Conservation (phyloP, 441 rosid species). For the Isatis lusitanica region DNA sequence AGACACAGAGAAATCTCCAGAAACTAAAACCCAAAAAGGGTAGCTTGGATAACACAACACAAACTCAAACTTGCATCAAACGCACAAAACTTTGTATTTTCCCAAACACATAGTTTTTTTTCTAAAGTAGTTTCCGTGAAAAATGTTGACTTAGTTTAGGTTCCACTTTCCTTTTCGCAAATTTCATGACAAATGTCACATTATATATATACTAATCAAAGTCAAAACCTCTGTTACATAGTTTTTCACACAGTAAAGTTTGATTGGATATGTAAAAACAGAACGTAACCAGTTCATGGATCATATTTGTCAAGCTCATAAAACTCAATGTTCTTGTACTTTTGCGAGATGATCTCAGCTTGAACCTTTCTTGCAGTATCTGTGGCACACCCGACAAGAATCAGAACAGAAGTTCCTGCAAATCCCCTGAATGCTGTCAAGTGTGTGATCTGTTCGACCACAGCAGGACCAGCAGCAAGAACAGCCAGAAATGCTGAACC, state of each 20-base stretch:
- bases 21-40: too few species aligned
- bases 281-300: conserved; percentile 16
- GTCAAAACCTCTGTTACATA: conserved; percentile 5
- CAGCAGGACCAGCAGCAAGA: conserved; percentile 93
- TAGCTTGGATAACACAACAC: too few species aligned
- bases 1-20: too few species aligned
- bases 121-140: background rate
- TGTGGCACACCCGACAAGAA: conserved; percentile 92
- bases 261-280: background rate
- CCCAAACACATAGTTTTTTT: too few species aligned
- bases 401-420: conserved; percentile 90
- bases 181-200: background rate
- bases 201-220: background rate
- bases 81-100: too few species aligned
- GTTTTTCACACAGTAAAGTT: background rate
- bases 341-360: conserved; percentile 93
- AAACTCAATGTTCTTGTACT: conserved; percentile 92
- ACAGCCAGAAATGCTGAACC: conserved; percentile 87
- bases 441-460: conserved; percentile 81
- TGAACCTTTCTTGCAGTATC: conserved; percentile 97
- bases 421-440: conserved; percentile 94
- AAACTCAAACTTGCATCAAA: too few species aligned
- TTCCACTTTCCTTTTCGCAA: background rate
- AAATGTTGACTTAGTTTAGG: background rate
- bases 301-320: conserved; percentile 66